A percentile compares a stretch with the other conserved stretches of the same genome.
Evolutionary conservation across 768 basidiomycete genomes (phyloP).

Genomic region (Daedaleopsis nitida): DNA sequence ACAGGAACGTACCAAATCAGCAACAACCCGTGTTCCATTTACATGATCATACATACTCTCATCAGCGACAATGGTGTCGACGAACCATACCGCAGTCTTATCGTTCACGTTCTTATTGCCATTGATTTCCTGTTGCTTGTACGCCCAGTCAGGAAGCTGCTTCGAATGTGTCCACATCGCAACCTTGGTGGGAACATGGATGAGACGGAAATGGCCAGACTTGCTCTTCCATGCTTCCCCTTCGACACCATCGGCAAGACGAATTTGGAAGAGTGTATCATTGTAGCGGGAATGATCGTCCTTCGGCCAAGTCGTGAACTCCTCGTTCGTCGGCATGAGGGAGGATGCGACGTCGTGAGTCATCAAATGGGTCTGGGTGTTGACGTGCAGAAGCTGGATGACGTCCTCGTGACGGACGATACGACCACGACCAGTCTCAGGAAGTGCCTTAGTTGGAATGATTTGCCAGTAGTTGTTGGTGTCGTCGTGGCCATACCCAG

Average conservation of each 20-base stretch:
- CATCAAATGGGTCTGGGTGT: conserved; percentile 79
- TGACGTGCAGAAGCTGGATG: conserved; percentile 86
- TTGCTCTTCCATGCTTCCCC: conserved; percentile 93
- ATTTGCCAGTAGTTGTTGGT: conserved; percentile 96
- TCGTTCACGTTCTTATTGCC: conserved; percentile 92
- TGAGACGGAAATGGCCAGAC: conserved; percentile 87
- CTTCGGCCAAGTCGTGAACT: conserved; percentile 91
- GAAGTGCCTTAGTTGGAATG: conserved; percentile 92
- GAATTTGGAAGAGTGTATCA: conserved; percentile 86
- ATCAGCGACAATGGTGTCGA: conserved; percentile 77
- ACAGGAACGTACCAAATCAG: conserved; percentile 7
- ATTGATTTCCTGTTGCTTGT: conserved; percentile 96
- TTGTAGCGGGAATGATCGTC: conserved; percentile 78
- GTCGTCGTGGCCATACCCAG: conserved; percentile 93
- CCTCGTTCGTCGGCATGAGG: conserved; percentile 96
- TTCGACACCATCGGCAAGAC: conserved; percentile 70
- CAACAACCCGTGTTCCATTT: neutral
- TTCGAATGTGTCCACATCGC: conserved; percentile 91
- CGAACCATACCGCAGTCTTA: conserved; percentile 84
- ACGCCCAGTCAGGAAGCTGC: conserved; percentile 94
- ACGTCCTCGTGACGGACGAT: conserved; percentile 89
- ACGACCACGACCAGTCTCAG: conserved; percentile 90
- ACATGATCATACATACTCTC: conserved; percentile 55
- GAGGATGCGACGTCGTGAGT: conserved; percentile 98
- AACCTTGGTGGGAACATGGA: conserved; percentile 89